Percentiles rank a stretch among this genome's conserved stretches.
These are phyloP conservation scores for Aureobasidium namibiae DNA, from an alignment of 2,329 filamentous ascomycete species.

Conservation along the genomic window DNA sequence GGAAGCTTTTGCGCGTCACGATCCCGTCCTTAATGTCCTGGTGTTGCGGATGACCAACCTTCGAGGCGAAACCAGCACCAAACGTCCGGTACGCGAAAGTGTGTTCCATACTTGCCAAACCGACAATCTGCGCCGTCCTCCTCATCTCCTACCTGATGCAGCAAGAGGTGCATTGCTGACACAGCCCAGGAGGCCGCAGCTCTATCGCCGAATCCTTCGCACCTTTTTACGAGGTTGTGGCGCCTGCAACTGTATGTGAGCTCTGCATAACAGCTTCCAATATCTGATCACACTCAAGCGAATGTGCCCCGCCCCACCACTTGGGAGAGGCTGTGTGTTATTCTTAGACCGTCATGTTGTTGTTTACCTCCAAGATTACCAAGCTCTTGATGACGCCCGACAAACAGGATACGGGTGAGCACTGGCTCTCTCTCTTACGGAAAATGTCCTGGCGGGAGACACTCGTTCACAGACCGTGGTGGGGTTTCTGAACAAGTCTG, in stretches of 20 bases:
- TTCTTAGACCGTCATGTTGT: constrained; percentile 2
- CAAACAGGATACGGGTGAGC: background rate
- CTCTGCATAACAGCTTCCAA: background rate
- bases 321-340: constrained; percentile 6
- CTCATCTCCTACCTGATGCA: background rate
- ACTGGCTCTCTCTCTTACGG: background rate
- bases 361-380: constrained; percentile 3
- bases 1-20: constrained; percentile 5
- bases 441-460: background rate
- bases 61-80: constrained; percentile 8
- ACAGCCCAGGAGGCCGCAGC: background rate
- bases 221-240: background rate
- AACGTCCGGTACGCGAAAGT: constrained; percentile 8
- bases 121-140: background rate
- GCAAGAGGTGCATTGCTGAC: constrained; percentile 2
- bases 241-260: constrained; percentile 5
- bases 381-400: constrained; percentile 5
- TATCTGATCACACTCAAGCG: background rate
- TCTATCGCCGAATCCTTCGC: background rate
- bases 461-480: background rate
- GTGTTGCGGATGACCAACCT: background rate
- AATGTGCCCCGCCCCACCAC: background rate
- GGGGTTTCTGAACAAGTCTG: background rate
- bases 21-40: constrained; percentile 9
- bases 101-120: constrained; percentile 1